Evolutionary conservation across 192 early-diverging fungal genomes (phyloP).

Genomic region (Chytriomyces sp.): DNA sequence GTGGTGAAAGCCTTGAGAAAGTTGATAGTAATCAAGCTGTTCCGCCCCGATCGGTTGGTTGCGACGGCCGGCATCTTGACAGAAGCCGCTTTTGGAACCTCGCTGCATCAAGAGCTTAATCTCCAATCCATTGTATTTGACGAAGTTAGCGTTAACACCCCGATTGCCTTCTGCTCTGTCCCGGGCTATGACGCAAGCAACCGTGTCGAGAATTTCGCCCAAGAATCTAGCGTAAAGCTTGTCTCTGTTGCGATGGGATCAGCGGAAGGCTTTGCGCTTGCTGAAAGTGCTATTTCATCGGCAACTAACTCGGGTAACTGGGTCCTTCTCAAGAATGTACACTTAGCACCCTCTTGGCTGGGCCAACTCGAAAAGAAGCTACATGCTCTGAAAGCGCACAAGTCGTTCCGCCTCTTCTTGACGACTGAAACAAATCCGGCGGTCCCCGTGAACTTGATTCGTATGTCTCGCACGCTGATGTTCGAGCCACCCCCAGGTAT

Average conservation of each 20-base stretch:
- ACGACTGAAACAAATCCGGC: constrained; percentile 98
- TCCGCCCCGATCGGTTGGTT: constrained; percentile 89
- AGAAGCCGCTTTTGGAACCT: constrained; percentile 66
- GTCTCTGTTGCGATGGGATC: constrained; percentile 97
- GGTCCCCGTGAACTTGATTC: constrained; percentile 89
- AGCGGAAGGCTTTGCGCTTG: constrained; percentile 85
- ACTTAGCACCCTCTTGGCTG: constrained; percentile 92
- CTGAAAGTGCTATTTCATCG: constrained; percentile 84
- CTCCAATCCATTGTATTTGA: constrained; percentile 67
- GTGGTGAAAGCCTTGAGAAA: constrained; percentile 69
- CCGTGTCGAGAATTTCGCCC: constrained; percentile 88
- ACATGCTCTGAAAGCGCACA: constrained; percentile 80
- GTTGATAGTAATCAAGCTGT: constrained; percentile 77
- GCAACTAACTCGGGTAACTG: constrained; percentile 86
- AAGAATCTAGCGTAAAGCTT: constrained; percentile 58
- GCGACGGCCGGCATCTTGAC: constrained; percentile 72
- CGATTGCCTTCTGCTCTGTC: constrained; percentile 88
- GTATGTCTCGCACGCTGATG: constrained; percentile 87
- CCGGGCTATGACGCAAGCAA: constrained; percentile 96
- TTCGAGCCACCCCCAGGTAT: constrained; percentile 97
- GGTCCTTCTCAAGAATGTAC: constrained; percentile 99
- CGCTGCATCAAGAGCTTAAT: constrained; percentile 67
- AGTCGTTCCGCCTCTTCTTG: constrained; percentile 90
- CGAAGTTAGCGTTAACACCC: constrained; percentile 74
- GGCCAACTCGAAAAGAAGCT: constrained; percentile 93